Percentiles rank a stretch among this genome's conserved stretches.
Evolutionary conservation across 2,329 filamentous ascomycete genomes (phyloP).

Genomic region (Ambrosiella beaveri): DNA sequence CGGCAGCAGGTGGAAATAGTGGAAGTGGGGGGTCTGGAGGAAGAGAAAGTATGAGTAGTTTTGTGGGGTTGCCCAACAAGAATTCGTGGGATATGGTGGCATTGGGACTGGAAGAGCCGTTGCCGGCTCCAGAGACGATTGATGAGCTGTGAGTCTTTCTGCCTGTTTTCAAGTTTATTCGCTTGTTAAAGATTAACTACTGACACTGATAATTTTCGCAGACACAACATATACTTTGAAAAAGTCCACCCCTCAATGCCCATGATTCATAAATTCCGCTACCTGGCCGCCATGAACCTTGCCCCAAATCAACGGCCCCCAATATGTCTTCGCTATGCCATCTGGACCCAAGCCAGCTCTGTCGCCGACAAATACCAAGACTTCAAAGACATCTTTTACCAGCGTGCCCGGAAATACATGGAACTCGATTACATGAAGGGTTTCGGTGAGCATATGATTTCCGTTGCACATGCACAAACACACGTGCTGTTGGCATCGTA

Average conservation of each 20-base stretch:
- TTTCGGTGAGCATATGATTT: slow-evolving; percentile 77
- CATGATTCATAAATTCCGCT: slow-evolving; percentile 79
- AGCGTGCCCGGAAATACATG: slow-evolving; percentile 73
- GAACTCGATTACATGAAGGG: slow-evolving; percentile 84
- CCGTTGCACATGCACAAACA: slow-evolving; percentile 68
- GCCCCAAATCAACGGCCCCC: slow-evolving; percentile 75
- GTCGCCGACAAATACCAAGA: slow-evolving; percentile 65
- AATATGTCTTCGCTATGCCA: slow-evolving; percentile 76
- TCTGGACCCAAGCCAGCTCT: slow-evolving; percentile 88
- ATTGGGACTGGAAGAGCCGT: slow-evolving; percentile 39
- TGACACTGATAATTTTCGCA: slow-evolving; percentile 19
- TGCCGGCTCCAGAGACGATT: slow-evolving; percentile 44
- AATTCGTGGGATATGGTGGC: slow-evolving; percentile 54
- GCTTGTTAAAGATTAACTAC: background rate
- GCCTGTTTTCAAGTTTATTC: background rate
- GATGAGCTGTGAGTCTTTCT: slow-evolving; percentile 51
- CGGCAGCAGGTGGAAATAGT: background rate
- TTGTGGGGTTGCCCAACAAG: background rate
- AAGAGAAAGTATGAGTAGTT: background rate
- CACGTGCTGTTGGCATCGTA: slow-evolving; percentile 67
- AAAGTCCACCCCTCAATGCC: slow-evolving; percentile 75
- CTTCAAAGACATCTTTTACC: slow-evolving; percentile 78
- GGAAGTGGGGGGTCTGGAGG: no score
- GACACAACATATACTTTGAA: slow-evolving; percentile 73
- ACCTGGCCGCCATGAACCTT: slow-evolving; percentile 75